Conservation (phyloP, 768 basidiomycete genomes). For the Serendipita indica region DNA sequence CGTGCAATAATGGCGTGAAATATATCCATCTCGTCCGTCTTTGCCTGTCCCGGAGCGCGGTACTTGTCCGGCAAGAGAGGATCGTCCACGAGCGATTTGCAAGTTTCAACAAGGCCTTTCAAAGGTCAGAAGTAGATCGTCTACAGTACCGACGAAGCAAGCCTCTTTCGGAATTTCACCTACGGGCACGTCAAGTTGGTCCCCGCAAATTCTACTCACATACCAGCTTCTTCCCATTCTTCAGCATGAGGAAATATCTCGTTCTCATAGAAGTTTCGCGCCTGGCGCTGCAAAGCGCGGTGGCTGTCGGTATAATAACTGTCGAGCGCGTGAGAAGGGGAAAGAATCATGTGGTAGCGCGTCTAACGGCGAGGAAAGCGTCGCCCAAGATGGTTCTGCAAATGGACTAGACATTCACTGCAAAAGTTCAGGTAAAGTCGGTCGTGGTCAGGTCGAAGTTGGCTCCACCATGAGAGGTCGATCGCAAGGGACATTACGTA, state of each 20-base stretch:
- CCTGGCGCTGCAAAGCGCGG: not conserved
- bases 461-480: no score
- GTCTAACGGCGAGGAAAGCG: not conserved
- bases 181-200: not conserved
- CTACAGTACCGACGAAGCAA: not conserved
- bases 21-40: slow-evolving; percentile 12
- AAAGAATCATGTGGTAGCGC: not conserved
- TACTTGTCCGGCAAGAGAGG: slow-evolving; percentile 12
- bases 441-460: no score
- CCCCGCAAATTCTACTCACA: not conserved
- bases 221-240: slow-evolving; percentile 13
- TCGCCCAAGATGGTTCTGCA: not conserved
- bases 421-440: no score
- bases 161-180: slow-evolving; percentile 8
- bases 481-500: no score
- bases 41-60: slow-evolving; percentile 9
- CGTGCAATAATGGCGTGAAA: slow-evolving; percentile 14
- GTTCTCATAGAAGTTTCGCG: slow-evolving; percentile 10
- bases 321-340: not conserved
- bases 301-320: slow-evolving; percentile 8
- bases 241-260: slow-evolving; percentile 12
- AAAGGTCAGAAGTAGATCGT: not conserved
- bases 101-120: slow-evolving; percentile 9
- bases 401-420: not conserved
- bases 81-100: slow-evolving; percentile 11